phyloP scores from a whole-genome alignment of 768 basidiomycete species.

The Mycena kentingensis region DNA sequence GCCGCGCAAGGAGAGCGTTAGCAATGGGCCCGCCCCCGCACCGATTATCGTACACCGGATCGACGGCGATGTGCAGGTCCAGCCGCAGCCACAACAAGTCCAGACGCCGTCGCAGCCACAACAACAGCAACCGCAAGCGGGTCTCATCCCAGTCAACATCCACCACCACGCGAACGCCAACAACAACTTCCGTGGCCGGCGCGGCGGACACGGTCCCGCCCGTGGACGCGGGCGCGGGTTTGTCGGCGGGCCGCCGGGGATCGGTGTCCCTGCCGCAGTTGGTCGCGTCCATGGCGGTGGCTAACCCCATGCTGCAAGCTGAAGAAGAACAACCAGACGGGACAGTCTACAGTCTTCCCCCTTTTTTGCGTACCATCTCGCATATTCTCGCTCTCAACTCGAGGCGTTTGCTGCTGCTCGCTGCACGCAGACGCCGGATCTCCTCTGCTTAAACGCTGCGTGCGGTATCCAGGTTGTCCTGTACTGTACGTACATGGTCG shows the following conservation, averaged over 20 bases:
- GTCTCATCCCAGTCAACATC: neutral
- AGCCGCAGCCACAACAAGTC: neutral
- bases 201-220: neutral
- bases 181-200: neutral
- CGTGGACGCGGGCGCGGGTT: neutral
- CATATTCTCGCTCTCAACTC: too few species aligned
- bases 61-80: neutral
- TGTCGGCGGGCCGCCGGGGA: too few species aligned
- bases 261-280: neutral
- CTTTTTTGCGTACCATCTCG: too few species aligned
- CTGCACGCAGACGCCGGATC: too few species aligned
- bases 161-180: neutral
- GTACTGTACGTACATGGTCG: too few species aligned
- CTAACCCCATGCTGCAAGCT: too few species aligned
- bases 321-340: too few species aligned
- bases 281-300: neutral
- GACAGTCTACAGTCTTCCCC: too few species aligned
- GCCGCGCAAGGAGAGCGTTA: slow-evolving; percentile 21
- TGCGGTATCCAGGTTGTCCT: too few species aligned
- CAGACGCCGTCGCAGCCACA: too few species aligned
- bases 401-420: too few species aligned
- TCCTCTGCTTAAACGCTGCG: too few species aligned
- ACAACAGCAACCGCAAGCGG: neutral
- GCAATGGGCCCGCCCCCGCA: neutral
- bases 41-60: neutral